Percentiles rank a stretch among this genome's conserved stretches.
phyloP scores from a whole-genome alignment of 139 green algal species.

The Micractinium conductrix region DNA sequence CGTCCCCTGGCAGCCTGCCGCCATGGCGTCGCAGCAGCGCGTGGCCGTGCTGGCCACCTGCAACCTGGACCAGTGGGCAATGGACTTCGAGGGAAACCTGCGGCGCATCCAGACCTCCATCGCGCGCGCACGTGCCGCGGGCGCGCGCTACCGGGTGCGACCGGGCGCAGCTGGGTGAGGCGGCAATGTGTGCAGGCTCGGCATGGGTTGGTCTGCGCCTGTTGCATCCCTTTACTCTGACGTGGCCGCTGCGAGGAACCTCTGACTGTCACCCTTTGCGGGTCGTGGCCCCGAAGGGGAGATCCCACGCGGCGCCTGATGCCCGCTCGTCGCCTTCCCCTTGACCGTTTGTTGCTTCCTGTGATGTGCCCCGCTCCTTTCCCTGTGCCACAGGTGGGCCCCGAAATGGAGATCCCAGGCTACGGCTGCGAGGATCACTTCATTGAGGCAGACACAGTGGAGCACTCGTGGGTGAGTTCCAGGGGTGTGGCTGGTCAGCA shows the following conservation, averaged over 20 bases:
- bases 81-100: constrained; percentile 98
- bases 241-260: too few relatives aligned
- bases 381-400: constrained; percentile 87
- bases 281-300: too few relatives aligned
- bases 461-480: constrained; percentile 87
- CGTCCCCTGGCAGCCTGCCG: too few relatives aligned
- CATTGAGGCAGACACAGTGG: constrained; percentile 87
- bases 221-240: too few relatives aligned
- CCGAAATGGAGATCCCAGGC: constrained; percentile 94
- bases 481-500: too few relatives aligned
- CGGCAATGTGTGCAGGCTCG: too few relatives aligned
- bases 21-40: constrained; percentile 28
- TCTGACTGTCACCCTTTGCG: too few relatives aligned
- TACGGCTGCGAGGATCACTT: constrained; percentile 99
- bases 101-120: constrained; percentile 83
- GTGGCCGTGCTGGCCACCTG: constrained; percentile 85
- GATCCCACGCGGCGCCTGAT: too few relatives aligned
- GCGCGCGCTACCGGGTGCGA: constrained; percentile 81
- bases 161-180: background rate
- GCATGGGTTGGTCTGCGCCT: too few relatives aligned
- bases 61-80: constrained; percentile 97
- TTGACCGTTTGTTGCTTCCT: too few relatives aligned
- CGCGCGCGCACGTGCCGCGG: constrained; percentile 60
- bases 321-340: too few relatives aligned
- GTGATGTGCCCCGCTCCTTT: too few relatives aligned